Base-by-base conservation (phyloP, 192 early-diverging fungal genomes). In the Rhizophagus prolifer region DNA sequence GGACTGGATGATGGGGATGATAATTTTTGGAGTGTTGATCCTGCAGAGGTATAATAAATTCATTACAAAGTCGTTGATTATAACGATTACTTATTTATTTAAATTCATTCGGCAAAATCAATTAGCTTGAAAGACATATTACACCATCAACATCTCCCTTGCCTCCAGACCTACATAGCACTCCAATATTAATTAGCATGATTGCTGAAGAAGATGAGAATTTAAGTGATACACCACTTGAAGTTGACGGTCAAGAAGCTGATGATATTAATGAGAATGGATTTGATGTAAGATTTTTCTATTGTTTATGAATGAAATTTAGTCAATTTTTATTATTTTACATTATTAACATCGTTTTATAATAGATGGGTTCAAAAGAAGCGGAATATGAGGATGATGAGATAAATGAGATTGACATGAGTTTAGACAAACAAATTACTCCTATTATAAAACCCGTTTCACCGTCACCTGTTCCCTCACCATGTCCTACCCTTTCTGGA, bases 11-110 rank as follows among this genome's bases (percentile, higher is more conserved):
- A 66, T 68, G 75, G 47, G 8, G 64, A 76, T 34, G 75, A 76
- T 21, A 25, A 67, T 7, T 76, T 76, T 31, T 76, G 75, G 75
- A 76, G 65, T 36, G 50, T 76, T 67, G 75, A 76, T 58, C 26
- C 75, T n/a, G 58, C 41, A 23, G 75, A 76, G 73, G 73, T 75
- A 75, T 36, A 13, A 66, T 36, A 7, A 66, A 9, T 66, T 21
- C 9, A 13, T 62, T 26, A 14, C 13, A 62, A 13, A 62, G 1
- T 62, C 25, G 25, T 62, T 6, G 12, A 54, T 23, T 19, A 72
- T 72, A 30, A 50, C 19, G 13, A 70, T 70, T 70, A 23, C 34
- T 70, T 34, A 46, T 21, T 38, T 38, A 41, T 67, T 28, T 28
- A 14, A 50, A 70, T 70, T 70, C 12, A 41, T 47, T 70, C 30